Conservation (phyloP, 441 rosid species). For the Corymbia citriodora region DNA sequence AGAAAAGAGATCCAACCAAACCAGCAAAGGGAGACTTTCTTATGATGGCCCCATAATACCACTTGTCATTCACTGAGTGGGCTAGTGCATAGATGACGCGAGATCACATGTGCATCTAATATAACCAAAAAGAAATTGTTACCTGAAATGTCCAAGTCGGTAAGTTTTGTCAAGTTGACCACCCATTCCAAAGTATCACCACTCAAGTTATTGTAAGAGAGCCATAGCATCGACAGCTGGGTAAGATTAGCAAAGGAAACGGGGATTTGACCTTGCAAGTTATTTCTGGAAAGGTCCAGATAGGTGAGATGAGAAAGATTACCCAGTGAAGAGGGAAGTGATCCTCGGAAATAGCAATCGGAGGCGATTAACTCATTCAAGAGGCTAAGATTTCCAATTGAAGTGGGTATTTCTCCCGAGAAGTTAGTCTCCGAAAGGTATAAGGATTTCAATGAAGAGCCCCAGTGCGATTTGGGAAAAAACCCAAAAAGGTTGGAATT, state of each 20-base stretch:
- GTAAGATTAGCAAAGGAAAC: background rate
- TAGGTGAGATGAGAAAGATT: background rate
- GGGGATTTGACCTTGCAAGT: background rate
- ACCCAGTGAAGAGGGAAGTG: background rate
- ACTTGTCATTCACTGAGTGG: background rate
- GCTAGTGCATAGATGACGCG: background rate
- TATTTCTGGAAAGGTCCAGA: fast-evolving
- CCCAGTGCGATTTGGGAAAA: background rate
- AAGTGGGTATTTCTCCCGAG: constrained; percentile 7
- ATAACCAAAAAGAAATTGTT: background rate
- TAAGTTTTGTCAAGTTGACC: background rate
- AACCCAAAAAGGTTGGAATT: background rate
- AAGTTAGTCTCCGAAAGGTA: background rate
- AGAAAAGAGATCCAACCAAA: background rate
- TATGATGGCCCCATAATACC: background rate
- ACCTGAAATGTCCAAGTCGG: background rate
- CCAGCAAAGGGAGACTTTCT: fast-evolving
- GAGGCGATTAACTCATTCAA: fast-evolving
- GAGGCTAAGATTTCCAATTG: constrained; percentile 5
- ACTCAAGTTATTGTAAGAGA: background rate
- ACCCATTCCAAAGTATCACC: background rate
- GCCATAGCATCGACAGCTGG: fast-evolving
- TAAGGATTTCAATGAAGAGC: background rate
- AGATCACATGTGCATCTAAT: background rate
- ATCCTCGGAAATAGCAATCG: fast-evolving